A percentile compares a stretch with the other conserved stretches of the same genome.
phyloP scores from a whole-genome alignment of 2,329 filamentous ascomycete species.

The Zymoseptoria crescenta region DNA sequence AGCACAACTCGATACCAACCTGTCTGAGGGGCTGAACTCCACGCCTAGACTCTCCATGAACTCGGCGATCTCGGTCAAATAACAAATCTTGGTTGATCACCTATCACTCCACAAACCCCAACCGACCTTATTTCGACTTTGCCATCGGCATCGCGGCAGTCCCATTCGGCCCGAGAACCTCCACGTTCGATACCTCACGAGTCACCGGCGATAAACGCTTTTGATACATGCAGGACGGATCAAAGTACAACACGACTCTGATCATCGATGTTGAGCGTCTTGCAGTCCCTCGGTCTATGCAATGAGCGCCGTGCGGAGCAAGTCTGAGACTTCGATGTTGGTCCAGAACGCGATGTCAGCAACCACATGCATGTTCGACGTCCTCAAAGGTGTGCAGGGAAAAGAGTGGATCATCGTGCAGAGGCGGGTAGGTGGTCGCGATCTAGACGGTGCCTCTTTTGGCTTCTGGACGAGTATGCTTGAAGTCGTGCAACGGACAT shows the following conservation, averaged over 20 bases:
- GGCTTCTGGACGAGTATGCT: not conserved
- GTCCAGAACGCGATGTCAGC: not conserved
- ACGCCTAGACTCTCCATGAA: not conserved
- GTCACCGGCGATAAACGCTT: not conserved
- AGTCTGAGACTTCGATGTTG: not conserved
- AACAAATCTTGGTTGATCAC: not conserved
- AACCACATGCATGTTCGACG: not conserved
- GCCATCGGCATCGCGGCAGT: not conserved
- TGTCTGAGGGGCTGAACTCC: not conserved
- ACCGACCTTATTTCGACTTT: not conserved
- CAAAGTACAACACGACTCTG: not conserved
- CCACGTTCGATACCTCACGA: not conserved
- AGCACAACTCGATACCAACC: too few relatives aligned
- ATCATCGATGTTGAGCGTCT: not conserved
- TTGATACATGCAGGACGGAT: not conserved
- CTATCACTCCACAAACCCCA: not conserved
- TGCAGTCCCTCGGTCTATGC: not conserved
- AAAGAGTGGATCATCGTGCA: not conserved
- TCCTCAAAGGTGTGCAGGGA: not conserved
- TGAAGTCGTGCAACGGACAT: not conserved
- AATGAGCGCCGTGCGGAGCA: not conserved
- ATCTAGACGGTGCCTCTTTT: not conserved
- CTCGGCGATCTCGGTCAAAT: not conserved
- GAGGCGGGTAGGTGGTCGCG: not conserved
- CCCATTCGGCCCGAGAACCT: not conserved